A percentile compares a stretch with the other conserved stretches of the same genome.
These are phyloP conservation scores for Platanthera guangdongensis DNA, from an alignment of 106 monocot genomes.

Conservation along the genomic window DNA sequence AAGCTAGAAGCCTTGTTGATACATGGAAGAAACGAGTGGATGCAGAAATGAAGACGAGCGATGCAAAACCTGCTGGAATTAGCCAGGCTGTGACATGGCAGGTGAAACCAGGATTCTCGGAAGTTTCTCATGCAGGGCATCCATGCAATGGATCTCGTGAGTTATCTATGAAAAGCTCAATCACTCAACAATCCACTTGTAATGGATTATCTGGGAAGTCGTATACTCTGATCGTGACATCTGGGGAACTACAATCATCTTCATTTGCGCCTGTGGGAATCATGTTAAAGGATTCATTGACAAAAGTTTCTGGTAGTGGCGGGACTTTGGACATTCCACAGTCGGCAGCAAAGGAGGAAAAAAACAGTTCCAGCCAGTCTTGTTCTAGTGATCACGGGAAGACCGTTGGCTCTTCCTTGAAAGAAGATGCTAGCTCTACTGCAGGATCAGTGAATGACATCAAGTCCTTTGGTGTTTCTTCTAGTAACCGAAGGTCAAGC, in stretches of 20 bases:
- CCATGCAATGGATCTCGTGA: constrained; percentile 34
- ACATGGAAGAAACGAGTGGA: constrained; percentile 94
- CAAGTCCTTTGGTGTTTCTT: constrained; percentile 32
- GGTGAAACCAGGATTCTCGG: constrained; percentile 43
- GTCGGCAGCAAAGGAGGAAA: constrained; percentile 43
- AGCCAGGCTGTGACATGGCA: constrained; percentile 42
- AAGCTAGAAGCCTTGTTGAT: constrained; percentile 79
- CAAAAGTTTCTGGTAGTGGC: constrained; percentile 15
- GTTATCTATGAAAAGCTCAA: constrained; percentile 12
- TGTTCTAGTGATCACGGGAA: constrained; percentile 51
- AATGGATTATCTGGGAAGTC: constrained; percentile 38
- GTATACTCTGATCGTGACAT: constrained; percentile 17
- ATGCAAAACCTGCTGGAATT: constrained; percentile 43
- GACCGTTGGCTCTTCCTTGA: constrained; percentile 26
- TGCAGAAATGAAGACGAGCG: constrained; percentile 68
- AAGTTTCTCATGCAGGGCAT: constrained; percentile 42
- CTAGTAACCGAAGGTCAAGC: constrained; percentile 48
- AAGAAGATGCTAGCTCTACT: constrained; percentile 53
- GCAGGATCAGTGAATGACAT: constrained; percentile 30
- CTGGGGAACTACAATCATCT: constrained; percentile 29
- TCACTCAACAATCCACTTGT: constrained; percentile 28
- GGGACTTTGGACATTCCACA: constrained; percentile 14
- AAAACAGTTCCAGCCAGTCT: constrained; percentile 54
- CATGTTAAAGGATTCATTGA: constrained; percentile 37
- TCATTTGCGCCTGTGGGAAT: constrained; percentile 13